Evolutionary conservation across 495 filamentous ascomycete genomes (phyloP).

Genomic region (Tuber umbilicatum): DNA sequence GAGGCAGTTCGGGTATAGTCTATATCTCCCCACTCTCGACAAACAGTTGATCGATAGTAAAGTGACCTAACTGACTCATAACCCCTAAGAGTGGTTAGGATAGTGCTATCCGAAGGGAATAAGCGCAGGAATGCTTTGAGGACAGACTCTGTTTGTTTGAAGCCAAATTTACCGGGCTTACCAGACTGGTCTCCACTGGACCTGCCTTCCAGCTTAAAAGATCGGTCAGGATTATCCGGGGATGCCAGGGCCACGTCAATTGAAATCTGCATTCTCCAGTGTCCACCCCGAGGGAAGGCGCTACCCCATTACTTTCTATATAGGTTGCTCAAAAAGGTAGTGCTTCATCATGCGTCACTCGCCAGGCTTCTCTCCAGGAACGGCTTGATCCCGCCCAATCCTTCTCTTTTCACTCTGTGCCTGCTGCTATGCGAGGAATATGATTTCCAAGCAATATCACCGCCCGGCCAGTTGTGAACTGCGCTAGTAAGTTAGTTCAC

Average conservation of each 20-base stretch:
- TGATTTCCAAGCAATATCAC: background rate
- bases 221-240: background rate
- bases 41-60: background rate
- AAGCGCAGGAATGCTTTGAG: background rate
- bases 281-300: background rate
- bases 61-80: background rate
- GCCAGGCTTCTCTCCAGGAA: background rate
- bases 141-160: background rate
- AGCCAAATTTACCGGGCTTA: background rate
- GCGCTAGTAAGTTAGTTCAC: background rate
- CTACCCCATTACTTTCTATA: background rate
- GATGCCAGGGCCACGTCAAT: background rate
- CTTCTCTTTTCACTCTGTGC: background rate
- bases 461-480: background rate
- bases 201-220: background rate
- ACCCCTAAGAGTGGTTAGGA: background rate
- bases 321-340: background rate
- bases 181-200: background rate
- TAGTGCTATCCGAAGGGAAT: background rate
- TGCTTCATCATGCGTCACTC: slow-evolving; percentile 4
- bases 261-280: background rate
- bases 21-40: background rate
- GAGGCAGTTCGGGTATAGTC: background rate
- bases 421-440: background rate
- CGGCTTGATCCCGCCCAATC: background rate